Base-by-base conservation (phyloP, 768 basidiomycete genomes). In the Termitomyces sp. region DNA sequence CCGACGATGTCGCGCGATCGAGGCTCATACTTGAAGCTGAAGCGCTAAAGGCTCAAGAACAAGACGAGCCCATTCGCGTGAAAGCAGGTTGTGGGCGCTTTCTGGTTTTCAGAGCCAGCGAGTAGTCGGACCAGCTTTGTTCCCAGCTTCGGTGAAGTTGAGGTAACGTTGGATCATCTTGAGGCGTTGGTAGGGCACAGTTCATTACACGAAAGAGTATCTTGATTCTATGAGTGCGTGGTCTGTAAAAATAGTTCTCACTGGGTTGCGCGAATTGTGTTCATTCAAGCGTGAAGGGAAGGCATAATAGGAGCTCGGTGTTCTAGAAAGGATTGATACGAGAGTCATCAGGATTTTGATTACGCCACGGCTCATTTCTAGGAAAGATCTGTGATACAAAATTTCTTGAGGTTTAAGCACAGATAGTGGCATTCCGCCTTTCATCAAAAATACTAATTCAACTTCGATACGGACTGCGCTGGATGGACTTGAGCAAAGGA, bases 281-380 rank as follows among this genome's bases (percentile, higher is more conserved):
- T 64, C 56, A 14, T 56, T 65, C 1, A 57, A 50, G 14, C 68
- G 58, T 12, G 53, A 55, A 0, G 55, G 54, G 40, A 24, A 72
- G 63, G 44, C 70, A 69, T 2, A 63, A 63, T 9, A 62, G 62
- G 8, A 73, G 62, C 0, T 58, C 45, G 1, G 64, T 59, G 52
- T 74, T 71, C 54, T 71, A 74, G 54, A 74, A 73, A 0, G 74
- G 68, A 15, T 74, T 40, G 12, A 74, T 55, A 10, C 67, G 60
- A 5, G 71, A 52, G 35, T 67, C 74, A 24, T 72, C 73, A 0
- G 73, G 68, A 22, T 61, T 65, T 41, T 51, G 64, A 52, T 70
- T 69, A 49, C 73, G 70, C 70, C 70, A 70, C 28, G 63, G 59
- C 9, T 68, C 74, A 15, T 68, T 42, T 64, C 52, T 21, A 70